Percentiles rank a stretch among this genome's conserved stretches.
These are phyloP conservation scores for Flaveria floridana DNA, from an alignment of 140 eudicot genomes.

Conservation along the genomic window DNA sequence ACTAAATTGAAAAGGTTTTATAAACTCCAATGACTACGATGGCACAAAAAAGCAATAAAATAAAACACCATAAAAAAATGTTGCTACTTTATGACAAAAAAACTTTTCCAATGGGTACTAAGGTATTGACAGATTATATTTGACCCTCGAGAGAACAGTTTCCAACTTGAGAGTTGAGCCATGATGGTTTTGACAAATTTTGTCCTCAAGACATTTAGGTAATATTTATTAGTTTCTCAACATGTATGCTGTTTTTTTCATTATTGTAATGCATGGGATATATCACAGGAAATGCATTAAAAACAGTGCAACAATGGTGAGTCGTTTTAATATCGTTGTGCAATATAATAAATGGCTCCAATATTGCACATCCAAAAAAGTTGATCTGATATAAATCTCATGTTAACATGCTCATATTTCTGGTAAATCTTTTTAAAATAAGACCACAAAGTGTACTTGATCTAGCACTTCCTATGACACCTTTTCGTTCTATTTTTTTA, in stretches of 20 bases:
- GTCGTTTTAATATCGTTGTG: background rate
- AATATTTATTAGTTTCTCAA: background rate
- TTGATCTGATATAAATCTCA: background rate
- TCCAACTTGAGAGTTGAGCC: background rate
- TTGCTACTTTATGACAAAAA: background rate
- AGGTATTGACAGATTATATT: background rate
- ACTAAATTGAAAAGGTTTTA: background rate
- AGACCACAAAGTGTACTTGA: too few relatives aligned
- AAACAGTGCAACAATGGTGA: background rate
- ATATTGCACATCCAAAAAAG: background rate
- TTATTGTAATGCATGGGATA: background rate
- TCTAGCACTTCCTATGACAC: background rate
- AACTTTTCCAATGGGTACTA: too few relatives aligned
- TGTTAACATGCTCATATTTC: background rate
- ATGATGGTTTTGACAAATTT: background rate
- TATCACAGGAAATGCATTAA: background rate
- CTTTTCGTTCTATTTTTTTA: background rate
- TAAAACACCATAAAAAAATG: background rate
- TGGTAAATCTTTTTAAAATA: background rate
- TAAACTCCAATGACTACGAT: background rate
- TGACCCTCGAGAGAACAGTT: background rate
- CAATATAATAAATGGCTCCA: background rate
- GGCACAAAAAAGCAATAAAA: background rate
- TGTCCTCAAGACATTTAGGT: background rate
- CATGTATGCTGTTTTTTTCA: background rate